Base-by-base conservation (phyloP, 768 basidiomycete species). In the Boletus huronensis region DNA sequence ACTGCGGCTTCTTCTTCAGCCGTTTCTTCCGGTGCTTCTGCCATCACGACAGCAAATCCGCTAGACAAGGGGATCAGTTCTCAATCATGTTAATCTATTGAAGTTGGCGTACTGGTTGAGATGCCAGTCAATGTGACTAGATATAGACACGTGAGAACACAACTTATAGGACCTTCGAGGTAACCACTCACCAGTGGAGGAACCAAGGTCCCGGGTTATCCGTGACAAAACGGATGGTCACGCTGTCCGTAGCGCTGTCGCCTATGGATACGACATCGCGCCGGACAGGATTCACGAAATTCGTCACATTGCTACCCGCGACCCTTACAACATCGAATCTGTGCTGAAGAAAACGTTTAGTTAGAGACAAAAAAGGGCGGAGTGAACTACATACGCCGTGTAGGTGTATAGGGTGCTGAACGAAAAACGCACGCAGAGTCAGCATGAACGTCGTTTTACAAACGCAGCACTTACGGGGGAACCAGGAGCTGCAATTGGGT, bases 131-230 rank as follows among this genome's bases (percentile, higher is more conserved):
- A 71, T 57, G 50, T 70, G 68, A n/a, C 68, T 70, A 38, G 8
- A 42, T 17, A 45, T 42, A 2, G 3, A 23, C 6, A 26, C 6
- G 31, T 57, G 23, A 63, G 57, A 42, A 21, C 6, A 17, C 10
- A 21, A 49, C 35, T 28, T 26, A 14, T 5, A 17, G 7, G 3
- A 38, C 4, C n/a, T n/a, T 40, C 11, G 10, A 21, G 14, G 6
- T 3, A 7, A 14, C 29, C 6, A 32, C 61, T 62, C 51, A 72
- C 69, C 71, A 80, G 59, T 79, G 79, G 40, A 79, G 64, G 66
- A 79, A 72, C 80, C 83, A 85, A 10, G 81, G 79, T 11, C 86
- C 87, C 1, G 86, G 75, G 65, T 88, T 88, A 58, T 88, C 79
- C 0, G 84, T 85, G 25, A 69, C 62, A 67, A 84, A 87, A 48